phyloP scores from a whole-genome alignment of 371 early-diverging fungal genomes.

The Lichtheimia corymbifera region DNA sequence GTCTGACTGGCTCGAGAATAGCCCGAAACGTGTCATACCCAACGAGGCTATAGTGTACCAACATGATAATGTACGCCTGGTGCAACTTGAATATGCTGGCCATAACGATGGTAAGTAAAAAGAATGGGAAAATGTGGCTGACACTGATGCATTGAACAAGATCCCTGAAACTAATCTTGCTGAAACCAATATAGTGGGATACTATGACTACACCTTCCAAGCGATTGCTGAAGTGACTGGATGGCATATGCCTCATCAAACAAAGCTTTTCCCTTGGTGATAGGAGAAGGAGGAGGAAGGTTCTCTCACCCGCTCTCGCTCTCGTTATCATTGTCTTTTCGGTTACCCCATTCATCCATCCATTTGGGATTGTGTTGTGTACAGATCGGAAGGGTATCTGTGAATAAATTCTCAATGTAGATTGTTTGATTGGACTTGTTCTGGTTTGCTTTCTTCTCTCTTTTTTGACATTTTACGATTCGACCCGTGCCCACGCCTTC shows the following conservation, averaged over 20 bases:
- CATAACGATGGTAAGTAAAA: constrained; percentile 53
- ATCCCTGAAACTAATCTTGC: too few relatives aligned
- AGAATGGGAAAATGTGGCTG: background rate
- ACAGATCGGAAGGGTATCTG: constrained; percentile 3
- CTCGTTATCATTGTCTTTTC: background rate
- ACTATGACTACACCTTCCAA: constrained; percentile 38
- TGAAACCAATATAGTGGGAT: constrained; percentile 28
- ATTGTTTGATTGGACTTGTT: constrained; percentile 2
- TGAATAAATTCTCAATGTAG: constrained; percentile 4
- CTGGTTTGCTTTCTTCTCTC: background rate
- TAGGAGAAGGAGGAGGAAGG: background rate
- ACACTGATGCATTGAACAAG: too few relatives aligned
- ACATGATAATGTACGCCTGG: constrained; percentile 19
- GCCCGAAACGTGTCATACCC: constrained; percentile 15
- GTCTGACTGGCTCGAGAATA: constrained; percentile 20
- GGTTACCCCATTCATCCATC: background rate
- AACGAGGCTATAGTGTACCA: constrained; percentile 36
- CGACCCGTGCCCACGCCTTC: constrained; percentile 1
- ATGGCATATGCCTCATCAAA: constrained; percentile 18
- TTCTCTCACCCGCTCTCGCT: too few relatives aligned
- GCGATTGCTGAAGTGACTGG: constrained; percentile 28
- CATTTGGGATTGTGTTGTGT: background rate
- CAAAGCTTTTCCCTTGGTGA: background rate
- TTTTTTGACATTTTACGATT: background rate
- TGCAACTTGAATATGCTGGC: constrained; percentile 30